These are phyloP conservation scores for Suillus luteus DNA, from an alignment of 768 basidiomycete genomes.

Conservation along the genomic window DNA sequence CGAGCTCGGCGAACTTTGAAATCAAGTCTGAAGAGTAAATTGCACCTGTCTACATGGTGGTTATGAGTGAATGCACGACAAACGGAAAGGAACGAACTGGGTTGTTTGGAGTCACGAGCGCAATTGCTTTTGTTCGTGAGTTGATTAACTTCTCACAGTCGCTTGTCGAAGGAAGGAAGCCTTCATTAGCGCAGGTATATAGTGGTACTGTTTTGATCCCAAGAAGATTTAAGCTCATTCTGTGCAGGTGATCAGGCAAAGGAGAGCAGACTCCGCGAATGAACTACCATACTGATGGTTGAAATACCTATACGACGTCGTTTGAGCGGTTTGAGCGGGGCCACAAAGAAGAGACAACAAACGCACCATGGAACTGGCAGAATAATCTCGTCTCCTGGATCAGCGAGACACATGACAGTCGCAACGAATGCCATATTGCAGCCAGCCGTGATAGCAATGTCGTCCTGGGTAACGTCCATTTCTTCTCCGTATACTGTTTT, in stretches of 20 bases:
- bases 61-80: neutral
- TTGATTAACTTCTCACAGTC: constrained; percentile 56
- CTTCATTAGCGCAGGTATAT: constrained; percentile 47
- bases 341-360: neutral
- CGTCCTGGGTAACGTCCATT: constrained; percentile 50
- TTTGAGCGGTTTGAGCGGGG: neutral
- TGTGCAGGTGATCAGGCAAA: constrained; percentile 25
- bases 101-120: constrained; percentile 78
- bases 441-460: constrained; percentile 70
- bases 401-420: constrained; percentile 62
- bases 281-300: constrained; percentile 51
- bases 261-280: neutral
- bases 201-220: constrained; percentile 61
- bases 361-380: constrained; percentile 70
- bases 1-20: constrained; percentile 59
- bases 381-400: constrained; percentile 69
- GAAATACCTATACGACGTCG: constrained; percentile 52
- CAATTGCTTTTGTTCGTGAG: constrained; percentile 62
- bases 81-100: constrained; percentile 44
- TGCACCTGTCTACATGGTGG: constrained; percentile 58
- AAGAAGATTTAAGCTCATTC: constrained; percentile 69
- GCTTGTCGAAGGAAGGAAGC: constrained; percentile 61
- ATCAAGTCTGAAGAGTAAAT: constrained; percentile 62
- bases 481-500: constrained; percentile 52
- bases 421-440: constrained; percentile 75